phyloP scores from a whole-genome alignment of 176 grass and related monocot species.

The Canna indica region DNA sequence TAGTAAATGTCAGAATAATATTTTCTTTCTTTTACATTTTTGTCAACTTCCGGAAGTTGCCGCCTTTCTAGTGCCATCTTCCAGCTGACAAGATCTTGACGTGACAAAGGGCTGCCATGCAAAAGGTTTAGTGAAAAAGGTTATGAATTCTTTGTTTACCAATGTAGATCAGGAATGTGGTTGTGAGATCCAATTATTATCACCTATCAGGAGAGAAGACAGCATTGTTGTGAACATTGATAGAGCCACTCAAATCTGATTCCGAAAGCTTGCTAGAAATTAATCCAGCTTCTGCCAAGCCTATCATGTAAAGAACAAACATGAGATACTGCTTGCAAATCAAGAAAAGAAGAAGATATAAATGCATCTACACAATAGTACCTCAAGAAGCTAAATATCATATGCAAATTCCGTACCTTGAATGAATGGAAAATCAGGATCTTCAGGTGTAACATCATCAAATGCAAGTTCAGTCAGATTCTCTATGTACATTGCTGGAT shows the following conservation, averaged over 20 bases:
- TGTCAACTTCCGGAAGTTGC: slow-evolving; percentile 66
- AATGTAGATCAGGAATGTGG: background rate
- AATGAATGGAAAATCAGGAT: slow-evolving; percentile 80
- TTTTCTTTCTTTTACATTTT: slow-evolving; percentile 42
- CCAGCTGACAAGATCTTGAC: slow-evolving; percentile 89
- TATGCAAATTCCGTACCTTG: slow-evolving; percentile 51
- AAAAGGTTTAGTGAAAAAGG: slow-evolving; percentile 10
- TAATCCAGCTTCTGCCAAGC: slow-evolving; percentile 86
- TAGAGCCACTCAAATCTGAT: slow-evolving; percentile 31
- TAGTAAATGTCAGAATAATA: slow-evolving; percentile 3
- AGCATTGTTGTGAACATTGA: slow-evolving; percentile 34
- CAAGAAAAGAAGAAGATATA: background rate
- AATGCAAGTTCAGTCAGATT: slow-evolving; percentile 91
- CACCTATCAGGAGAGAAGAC: slow-evolving; percentile 73
- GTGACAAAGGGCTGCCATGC: slow-evolving; percentile 59
- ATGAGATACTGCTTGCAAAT: background rate
- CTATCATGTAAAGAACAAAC: slow-evolving; percentile 25
- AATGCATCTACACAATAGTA: background rate
- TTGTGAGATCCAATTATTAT: slow-evolving; percentile 12
- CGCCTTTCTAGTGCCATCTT: slow-evolving; percentile 88
- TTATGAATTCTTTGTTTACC: background rate
- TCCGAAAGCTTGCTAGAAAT: slow-evolving; percentile 82
- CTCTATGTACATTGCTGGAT: slow-evolving; percentile 96
- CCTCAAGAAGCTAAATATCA: background rate
- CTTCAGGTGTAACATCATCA: slow-evolving; percentile 75